These are phyloP conservation scores for Serpula lacrymans DNA, from an alignment of 768 basidiomycete genomes.

Conservation along the genomic window DNA sequence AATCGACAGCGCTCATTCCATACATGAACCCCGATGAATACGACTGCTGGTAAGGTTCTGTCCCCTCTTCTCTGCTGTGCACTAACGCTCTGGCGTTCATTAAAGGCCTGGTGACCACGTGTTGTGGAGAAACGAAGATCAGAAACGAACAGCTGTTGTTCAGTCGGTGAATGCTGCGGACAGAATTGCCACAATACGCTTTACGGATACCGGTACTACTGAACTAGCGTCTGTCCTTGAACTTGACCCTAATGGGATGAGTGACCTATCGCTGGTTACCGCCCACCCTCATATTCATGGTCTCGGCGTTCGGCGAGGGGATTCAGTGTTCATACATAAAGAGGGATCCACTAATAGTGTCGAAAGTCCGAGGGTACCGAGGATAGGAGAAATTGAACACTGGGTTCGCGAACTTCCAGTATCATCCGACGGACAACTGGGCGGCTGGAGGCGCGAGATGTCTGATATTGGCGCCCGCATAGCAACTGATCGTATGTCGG, in stretches of 20 bases:
- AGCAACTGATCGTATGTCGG: conserved; percentile 43
- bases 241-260: conserved; percentile 79
- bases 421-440: conserved; percentile 45
- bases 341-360: conserved; percentile 72
- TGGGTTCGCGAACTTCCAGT: conserved; percentile 69
- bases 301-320: conserved; percentile 79
- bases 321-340: conserved; percentile 78
- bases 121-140: conserved; percentile 75
- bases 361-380: conserved; percentile 66
- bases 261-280: conserved; percentile 43
- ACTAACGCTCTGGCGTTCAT: conserved; percentile 10
- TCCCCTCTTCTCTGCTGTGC: background rate
- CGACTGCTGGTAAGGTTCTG: conserved; percentile 70
- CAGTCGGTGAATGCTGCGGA: conserved; percentile 73
- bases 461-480: conserved; percentile 58
- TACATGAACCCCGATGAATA: conserved; percentile 89
- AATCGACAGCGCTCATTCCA: conserved; percentile 67
- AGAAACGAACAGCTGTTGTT: conserved; percentile 64
- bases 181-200: conserved; percentile 65
- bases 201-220: conserved; percentile 46
- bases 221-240: conserved; percentile 83
- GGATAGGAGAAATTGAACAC: conserved; percentile 78
- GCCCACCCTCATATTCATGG: conserved; percentile 46
- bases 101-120: conserved; percentile 89
- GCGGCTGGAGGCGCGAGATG: conserved; percentile 74